phyloP scores from a whole-genome alignment of 495 filamentous ascomycete genomes.

The Aspergillus leporis region DNA sequence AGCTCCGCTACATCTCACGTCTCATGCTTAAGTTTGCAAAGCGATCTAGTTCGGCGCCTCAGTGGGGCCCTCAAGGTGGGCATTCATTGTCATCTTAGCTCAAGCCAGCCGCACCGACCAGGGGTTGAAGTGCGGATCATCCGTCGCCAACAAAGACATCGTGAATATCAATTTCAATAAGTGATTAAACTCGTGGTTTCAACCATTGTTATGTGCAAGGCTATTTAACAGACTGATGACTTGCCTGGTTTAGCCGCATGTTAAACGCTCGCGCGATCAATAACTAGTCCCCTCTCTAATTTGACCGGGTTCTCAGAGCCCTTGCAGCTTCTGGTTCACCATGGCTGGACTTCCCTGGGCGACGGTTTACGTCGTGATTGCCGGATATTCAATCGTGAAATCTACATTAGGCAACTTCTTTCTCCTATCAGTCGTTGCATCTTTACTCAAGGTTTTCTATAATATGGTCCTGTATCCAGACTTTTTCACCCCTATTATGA shows the following conservation, averaged over 20 bases:
- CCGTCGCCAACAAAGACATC: neutral
- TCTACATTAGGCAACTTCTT: constrained; percentile 30
- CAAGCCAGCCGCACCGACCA: neutral
- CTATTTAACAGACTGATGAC: neutral
- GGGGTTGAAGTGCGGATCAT: neutral
- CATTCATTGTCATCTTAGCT: neutral
- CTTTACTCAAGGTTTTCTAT: constrained; percentile 43
- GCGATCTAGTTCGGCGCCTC: neutral
- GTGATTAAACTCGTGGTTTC: neutral
- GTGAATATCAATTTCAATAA: neutral
- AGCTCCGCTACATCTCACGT: neutral
- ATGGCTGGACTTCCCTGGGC: constrained; percentile 21
- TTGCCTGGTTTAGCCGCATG: neutral
- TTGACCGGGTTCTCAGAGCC: neutral
- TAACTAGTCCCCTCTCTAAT: neutral
- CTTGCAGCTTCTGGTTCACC: neutral
- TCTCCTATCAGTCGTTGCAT: constrained; percentile 25
- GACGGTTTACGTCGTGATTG: constrained; percentile 26
- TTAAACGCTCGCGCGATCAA: neutral
- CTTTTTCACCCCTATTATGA: constrained; percentile 67
- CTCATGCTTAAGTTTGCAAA: too few relatives aligned
- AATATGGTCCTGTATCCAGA: constrained; percentile 65
- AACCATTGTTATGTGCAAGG: neutral
- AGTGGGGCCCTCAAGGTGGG: neutral
- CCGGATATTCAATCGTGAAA: constrained; percentile 30